Evolutionary conservation across 495 filamentous ascomycete species (phyloP), one percentile per base, ranked within the genome.

Genomic region (Podospora pseudoanserina): DNA sequence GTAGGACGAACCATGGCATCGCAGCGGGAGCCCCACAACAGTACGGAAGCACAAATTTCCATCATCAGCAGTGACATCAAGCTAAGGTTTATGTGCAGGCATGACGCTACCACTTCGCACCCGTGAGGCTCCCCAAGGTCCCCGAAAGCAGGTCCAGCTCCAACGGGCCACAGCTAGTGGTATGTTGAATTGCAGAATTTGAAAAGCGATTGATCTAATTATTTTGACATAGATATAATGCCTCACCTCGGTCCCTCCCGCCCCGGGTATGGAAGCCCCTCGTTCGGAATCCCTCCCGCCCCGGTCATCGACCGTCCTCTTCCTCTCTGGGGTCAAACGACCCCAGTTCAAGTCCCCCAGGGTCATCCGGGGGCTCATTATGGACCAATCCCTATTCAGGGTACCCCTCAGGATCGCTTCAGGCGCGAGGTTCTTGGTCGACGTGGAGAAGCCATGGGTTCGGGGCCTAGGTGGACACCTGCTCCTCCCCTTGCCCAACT

Each of bases 321-420:
- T 11, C 9, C 0, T 49, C 39, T 16, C 15, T 49, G 39, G 39
- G 39, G 15, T 49, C 39, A 49, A 11, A 49, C 15, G 0, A 49
- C 15, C 39, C 39, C 39, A 49, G 13, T 11, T 16, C 39, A 11
- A 49, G 13, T 5, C 39, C 7, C 39, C 7, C 39, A 49, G 39
- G 39, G 39, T 2, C 39, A 49, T 49, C 39, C 39, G 39, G 39
- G 39, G 15, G 39, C 15, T 13, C 39, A 49, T 16, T 49, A 49
- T 18, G 39, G 39, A 16, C 39, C 39, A 13, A 49, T 49, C 2
- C 13, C 39, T 3, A 44, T 6, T 49, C 44, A 34, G 30, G 68
- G 68, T 19, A 65, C 59, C 27, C 68, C 68, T 30, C 68, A 70
- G 28, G 68, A 67, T 23, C 65, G 65, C n/a, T 70, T 70, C 32